Conservation (phyloP, 306 rosid species). For the Macrotyloma uniflorum region DNA sequence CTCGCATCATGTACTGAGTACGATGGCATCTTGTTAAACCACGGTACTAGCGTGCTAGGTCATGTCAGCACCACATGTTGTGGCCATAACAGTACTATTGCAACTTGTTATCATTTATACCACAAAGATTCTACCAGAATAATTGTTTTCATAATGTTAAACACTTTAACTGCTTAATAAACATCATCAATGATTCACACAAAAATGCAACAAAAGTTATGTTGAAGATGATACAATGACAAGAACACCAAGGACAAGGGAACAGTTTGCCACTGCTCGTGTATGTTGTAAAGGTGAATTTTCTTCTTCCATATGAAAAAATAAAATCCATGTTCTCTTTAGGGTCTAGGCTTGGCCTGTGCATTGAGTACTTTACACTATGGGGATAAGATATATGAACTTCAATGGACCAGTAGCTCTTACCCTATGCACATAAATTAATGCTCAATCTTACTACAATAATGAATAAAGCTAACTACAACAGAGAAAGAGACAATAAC, state of each 20-base stretch:
- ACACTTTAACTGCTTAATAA: background rate
- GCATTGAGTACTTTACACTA: constrained; percentile 32
- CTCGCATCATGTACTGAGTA: constrained; percentile 51
- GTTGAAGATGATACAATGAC: background rate
- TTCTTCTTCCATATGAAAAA: constrained; percentile 18
- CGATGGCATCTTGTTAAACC: constrained; percentile 50
- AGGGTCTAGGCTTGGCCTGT: constrained; percentile 31
- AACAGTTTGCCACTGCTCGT: constrained; percentile 28
- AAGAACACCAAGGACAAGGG: background rate
- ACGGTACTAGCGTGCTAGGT: constrained; percentile 46
- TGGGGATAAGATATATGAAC: constrained; percentile 27
- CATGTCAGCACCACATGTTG: constrained; percentile 53
- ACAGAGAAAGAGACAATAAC: constrained; percentile 3
- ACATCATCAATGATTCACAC: background rate
- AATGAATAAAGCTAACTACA: background rate
- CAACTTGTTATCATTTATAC: constrained; percentile 37
- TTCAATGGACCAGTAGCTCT: constrained; percentile 31
- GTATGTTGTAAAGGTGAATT: constrained; percentile 18
- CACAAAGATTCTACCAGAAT: constrained; percentile 8
- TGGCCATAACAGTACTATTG: constrained; percentile 39
- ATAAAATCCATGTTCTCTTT: constrained; percentile 31
- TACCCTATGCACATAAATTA: constrained; percentile 2
- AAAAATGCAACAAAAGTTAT: background rate
- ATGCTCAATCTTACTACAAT: constrained; percentile 21
- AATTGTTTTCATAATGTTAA: background rate